A percentile compares a stretch with the other conserved stretches of the same genome.
These are phyloP conservation scores for Candida coleopterorum DNA, from an alignment of 805 yeast genomes.

Conservation along the genomic window DNA sequence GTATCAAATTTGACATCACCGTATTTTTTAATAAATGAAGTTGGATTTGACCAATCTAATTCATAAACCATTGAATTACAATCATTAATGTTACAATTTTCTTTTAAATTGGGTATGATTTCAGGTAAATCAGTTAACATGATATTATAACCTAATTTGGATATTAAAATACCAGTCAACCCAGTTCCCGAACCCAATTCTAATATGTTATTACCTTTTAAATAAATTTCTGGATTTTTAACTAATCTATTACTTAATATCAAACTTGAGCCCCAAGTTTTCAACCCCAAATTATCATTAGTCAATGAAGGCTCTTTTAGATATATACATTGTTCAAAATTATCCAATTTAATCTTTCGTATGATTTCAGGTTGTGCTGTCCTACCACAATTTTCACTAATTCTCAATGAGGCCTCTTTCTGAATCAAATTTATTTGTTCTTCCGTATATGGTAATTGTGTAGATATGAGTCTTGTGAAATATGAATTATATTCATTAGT, in stretches of 20 bases:
- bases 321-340: slow-evolving; percentile 17
- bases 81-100: slow-evolving; percentile 55
- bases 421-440: slow-evolving; percentile 39
- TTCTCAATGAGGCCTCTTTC: slow-evolving; percentile 54
- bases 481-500: slow-evolving; percentile 39
- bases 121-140: slow-evolving; percentile 74
- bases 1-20: slow-evolving; percentile 45
- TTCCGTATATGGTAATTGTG: slow-evolving; percentile 44
- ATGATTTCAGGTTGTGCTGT: slow-evolving; percentile 72
- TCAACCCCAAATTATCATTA: slow-evolving; percentile 80
- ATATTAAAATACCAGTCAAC: slow-evolving; percentile 71
- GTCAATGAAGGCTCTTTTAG: slow-evolving; percentile 83
- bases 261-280: slow-evolving; percentile 94
- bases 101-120: slow-evolving; percentile 62
- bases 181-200: slow-evolving; percentile 98
- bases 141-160: slow-evolving; percentile 44
- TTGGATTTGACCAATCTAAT: slow-evolving; percentile 77
- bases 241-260: slow-evolving; percentile 57
- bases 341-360: slow-evolving; percentile 49
- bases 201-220: slow-evolving; percentile 32
- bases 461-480: slow-evolving; percentile 47
- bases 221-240: slow-evolving; percentile 11
- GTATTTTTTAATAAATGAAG: slow-evolving; percentile 21
- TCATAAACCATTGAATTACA: slow-evolving; percentile 36
- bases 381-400: slow-evolving; percentile 81